Conservation (phyloP, 2,329 filamentous ascomycete species). For the Arthrocladium fulminans region DNA sequence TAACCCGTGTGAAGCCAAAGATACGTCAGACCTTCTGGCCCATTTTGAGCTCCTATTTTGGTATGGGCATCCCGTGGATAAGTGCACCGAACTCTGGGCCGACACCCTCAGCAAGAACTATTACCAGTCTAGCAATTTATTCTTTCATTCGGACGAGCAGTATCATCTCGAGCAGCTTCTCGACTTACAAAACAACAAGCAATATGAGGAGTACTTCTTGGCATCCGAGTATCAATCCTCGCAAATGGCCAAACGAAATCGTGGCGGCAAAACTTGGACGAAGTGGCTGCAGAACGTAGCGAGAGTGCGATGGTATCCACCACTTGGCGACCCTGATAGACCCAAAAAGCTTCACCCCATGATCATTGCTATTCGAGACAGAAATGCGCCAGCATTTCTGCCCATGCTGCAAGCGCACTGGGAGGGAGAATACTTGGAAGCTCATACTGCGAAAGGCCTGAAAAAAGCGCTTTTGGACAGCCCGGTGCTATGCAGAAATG, state of each 20-base stretch:
- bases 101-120: background rate
- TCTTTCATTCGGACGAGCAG: constrained; percentile 9
- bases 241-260: constrained; percentile 8
- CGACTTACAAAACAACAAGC: constrained; percentile 4
- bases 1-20: background rate
- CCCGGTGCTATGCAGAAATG: constrained; percentile 9
- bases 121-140: constrained; percentile 2
- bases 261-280: constrained; percentile 11
- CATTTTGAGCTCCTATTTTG: constrained; percentile 15
- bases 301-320: constrained; percentile 13
- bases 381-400: constrained; percentile 9
- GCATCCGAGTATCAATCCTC: constrained; percentile 7
- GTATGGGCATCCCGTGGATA: background rate
- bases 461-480: constrained; percentile 4
- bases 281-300: constrained; percentile 12
- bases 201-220: constrained; percentile 10
- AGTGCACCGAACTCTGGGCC: background rate
- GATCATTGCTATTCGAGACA: constrained; percentile 1
- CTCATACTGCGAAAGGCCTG: background rate
- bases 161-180: constrained; percentile 10
- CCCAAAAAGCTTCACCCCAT: constrained; percentile 11
- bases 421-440: background rate
- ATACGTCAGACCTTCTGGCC: background rate
- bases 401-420: constrained; percentile 3
- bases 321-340: constrained; percentile 3